These are phyloP conservation scores for Fusarium lateritium DNA, from an alignment of 2,329 filamentous ascomycete species.

Conservation along the genomic window DNA sequence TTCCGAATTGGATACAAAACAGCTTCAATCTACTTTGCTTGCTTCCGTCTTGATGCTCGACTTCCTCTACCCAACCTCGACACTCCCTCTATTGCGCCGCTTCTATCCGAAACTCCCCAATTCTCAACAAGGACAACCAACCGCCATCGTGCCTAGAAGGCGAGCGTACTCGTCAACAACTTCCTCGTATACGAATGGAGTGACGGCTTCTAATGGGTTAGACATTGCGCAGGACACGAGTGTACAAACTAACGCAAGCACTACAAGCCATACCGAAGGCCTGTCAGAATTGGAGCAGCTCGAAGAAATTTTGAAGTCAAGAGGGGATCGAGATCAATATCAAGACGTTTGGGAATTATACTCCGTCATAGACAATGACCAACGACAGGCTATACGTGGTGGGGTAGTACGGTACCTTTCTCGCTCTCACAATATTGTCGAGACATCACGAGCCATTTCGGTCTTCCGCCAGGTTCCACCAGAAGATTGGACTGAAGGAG, in stretches of 20 bases:
- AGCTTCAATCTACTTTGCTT: conserved; percentile 52
- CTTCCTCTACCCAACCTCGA: conserved; percentile 67
- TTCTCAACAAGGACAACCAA: conserved; percentile 38
- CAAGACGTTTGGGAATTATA: conserved; percentile 63
- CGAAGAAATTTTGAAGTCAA: conserved; percentile 46
- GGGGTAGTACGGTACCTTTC: conserved; percentile 61
- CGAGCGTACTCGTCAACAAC: conserved; percentile 50
- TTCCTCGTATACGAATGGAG: conserved; percentile 12
- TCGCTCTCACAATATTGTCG: conserved; percentile 59
- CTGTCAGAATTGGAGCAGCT: conserved; percentile 12
- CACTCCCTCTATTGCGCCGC: conserved; percentile 60
- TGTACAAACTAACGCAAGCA: not conserved
- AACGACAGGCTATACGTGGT: conserved; percentile 50
- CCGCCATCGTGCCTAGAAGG: conserved; percentile 38
- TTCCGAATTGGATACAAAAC: conserved; percentile 45
- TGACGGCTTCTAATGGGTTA: not conserved
- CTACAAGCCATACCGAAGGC: not conserved
- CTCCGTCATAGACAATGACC: conserved; percentile 53
- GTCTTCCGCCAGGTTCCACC: conserved; percentile 59
- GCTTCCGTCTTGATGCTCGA: conserved; percentile 68
- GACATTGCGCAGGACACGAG: not conserved
- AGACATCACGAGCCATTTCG: conserved; percentile 62
- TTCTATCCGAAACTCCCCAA: conserved; percentile 51
- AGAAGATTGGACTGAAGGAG: conserved; percentile 58
- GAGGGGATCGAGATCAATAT: conserved; percentile 49